These are phyloP conservation scores for Capsicum pubescens DNA, from an alignment of 257 asterid species.

Conservation along the genomic window DNA sequence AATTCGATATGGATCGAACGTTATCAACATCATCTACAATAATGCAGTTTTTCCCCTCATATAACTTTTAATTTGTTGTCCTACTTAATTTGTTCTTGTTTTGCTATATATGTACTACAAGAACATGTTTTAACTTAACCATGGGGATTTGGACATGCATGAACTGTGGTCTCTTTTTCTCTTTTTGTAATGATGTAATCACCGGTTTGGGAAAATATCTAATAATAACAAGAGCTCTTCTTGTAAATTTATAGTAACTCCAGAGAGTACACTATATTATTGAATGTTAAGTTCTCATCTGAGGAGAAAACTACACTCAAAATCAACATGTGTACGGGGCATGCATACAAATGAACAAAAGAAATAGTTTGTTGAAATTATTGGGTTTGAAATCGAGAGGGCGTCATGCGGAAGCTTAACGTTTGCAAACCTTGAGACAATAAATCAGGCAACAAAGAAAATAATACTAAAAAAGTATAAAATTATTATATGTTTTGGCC, in stretches of 20 bases:
- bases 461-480: too few species aligned
- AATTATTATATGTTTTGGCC: too few species aligned
- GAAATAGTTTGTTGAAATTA: too few species aligned
- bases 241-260: constrained; percentile 2
- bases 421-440: too few species aligned
- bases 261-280: too few species aligned
- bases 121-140: constrained; percentile 36
- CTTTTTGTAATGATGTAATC: constrained; percentile 25
- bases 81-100: constrained; percentile 32
- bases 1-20: neutral
- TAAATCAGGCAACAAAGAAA: too few species aligned
- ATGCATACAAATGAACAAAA: too few species aligned
- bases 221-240: constrained; percentile 22
- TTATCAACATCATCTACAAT: neutral
- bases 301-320: too few species aligned
- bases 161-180: neutral
- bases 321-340: too few species aligned
- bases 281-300: too few species aligned
- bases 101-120: constrained; percentile 6
- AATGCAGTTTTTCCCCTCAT: constrained; percentile 27
- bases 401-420: too few species aligned
- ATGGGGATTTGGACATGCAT: constrained; percentile 19
- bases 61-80: constrained; percentile 4
- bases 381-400: too few species aligned
- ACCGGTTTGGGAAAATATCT: constrained; percentile 23